Base-by-base conservation (phyloP, 1,284 basidiomycete genomes). In the Cutaneotrichosporon cutaneum region DNA sequence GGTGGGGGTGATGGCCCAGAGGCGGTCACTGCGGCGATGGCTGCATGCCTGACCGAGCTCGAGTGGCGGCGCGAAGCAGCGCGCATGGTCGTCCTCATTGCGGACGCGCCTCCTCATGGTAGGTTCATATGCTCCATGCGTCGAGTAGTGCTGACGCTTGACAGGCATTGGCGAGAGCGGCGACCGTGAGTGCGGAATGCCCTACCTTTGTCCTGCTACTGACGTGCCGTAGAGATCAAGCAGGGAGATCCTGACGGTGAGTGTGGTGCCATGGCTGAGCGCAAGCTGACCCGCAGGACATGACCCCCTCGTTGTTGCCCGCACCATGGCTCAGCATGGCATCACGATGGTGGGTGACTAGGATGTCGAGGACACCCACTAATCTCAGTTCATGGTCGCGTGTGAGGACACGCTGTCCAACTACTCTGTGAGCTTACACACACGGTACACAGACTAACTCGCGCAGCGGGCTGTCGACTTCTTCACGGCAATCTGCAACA, bases 1-100 rank as follows among this genome's bases (percentile, higher is more conserved):
- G 95, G 95, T 16, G 94, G 96, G 30, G 95, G 95, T 13, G 95
- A 99, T 82, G 95, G 96, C 0, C 96, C 96, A 0, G 96, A 99
- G 77, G 96, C 94, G 4, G 91, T 97, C 61, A 99, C 96, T 0
- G 94, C 95, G 4, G 95, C 90, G 13, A 82, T 99, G 79, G 87
- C 88, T 9, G 93, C 94, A 68, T 88, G 88, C 16, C 76, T 94
- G 68, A 86, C 87, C 60, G 78, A 81, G 11, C 89, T 97, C 86
- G 89, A 94, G 44, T 99, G 96, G 96, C 84, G 96, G 68, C 83
- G 85, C 54, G 81, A 87, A 58, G 92, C 95, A 18, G 93, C 90
- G 73, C 96, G 92, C 82, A 97, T 99, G 90, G 86, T 93, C 54
- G 91, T 94, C 7, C 85, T 94, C 68, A 94, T 98, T 71, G 93